Percentiles rank a stretch among this genome's conserved stretches.
These are phyloP conservation scores for Russula sp. DNA, from an alignment of 768 basidiomycete genomes.

Conservation along the genomic window DNA sequence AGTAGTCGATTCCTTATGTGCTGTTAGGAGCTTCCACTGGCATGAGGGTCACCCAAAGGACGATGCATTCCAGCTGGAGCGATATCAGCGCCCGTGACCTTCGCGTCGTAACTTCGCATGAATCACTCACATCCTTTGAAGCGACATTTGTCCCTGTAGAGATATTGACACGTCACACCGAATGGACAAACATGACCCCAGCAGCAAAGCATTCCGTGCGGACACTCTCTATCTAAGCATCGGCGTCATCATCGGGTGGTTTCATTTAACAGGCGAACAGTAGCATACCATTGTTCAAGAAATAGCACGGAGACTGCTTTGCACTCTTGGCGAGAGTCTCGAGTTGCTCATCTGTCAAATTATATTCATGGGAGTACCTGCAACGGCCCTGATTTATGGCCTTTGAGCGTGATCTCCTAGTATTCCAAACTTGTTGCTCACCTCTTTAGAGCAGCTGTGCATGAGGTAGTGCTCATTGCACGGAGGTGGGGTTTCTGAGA, in stretches of 20 bases:
- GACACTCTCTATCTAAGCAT: slow-evolving; percentile 55
- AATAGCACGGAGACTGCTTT: slow-evolving; percentile 82
- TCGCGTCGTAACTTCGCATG: background rate
- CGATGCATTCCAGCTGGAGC: slow-evolving; percentile 37
- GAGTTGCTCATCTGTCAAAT: slow-evolving; percentile 63
- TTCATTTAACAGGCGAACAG: background rate
- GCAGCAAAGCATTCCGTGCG: slow-evolving; percentile 69
- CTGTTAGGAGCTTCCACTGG: background rate
- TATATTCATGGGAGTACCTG: slow-evolving; percentile 81
- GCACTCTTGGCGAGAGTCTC: slow-evolving; percentile 65
- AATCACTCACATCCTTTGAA: slow-evolving; percentile 59
- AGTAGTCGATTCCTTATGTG: background rate
- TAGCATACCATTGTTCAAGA: slow-evolving; percentile 62
- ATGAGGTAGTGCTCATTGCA: slow-evolving; percentile 83
- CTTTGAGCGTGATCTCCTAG: background rate
- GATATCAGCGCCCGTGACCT: background rate
- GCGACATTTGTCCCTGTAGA: slow-evolving; percentile 80
- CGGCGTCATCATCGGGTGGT: background rate
- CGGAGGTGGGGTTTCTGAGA: slow-evolving; percentile 68
- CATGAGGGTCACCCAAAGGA: slow-evolving; percentile 14
- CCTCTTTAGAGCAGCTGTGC: slow-evolving; percentile 67
- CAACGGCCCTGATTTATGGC: slow-evolving; percentile 36
- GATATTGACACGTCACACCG: slow-evolving; percentile 47
- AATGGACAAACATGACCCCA: slow-evolving; percentile 83
- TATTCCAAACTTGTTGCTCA: slow-evolving; percentile 18